These are phyloP conservation scores for Vinca major DNA, from an alignment of 305 asterid genomes.

Conservation along the genomic window DNA sequence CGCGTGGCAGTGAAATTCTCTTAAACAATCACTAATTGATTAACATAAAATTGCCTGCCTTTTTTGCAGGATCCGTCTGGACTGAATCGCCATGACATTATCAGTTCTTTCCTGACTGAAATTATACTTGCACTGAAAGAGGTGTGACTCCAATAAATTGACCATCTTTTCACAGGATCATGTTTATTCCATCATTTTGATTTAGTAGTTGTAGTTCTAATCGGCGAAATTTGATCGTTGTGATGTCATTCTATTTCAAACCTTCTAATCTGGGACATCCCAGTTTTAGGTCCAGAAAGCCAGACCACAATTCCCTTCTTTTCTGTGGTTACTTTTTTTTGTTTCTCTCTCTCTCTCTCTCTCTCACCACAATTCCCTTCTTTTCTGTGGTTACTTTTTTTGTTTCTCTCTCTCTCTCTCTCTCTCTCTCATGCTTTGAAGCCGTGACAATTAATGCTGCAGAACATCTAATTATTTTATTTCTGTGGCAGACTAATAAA, in stretches of 20 bases:
- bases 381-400: background rate
- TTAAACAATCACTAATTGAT: background rate
- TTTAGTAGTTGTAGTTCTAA: background rate
- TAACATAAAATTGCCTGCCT: constrained; percentile 9
- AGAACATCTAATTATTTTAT: background rate
- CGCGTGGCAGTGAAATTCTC: background rate
- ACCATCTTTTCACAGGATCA: background rate
- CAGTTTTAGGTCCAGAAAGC: background rate
- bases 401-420: background rate
- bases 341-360: background rate
- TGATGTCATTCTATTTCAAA: background rate
- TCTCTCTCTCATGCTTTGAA: background rate
- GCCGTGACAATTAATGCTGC: background rate
- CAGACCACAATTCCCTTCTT: background rate
- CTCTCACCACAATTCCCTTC: background rate
- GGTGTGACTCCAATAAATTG: constrained; percentile 31
- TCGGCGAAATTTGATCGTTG: background rate
- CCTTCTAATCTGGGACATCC: background rate
- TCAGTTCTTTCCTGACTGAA: constrained; percentile 74
- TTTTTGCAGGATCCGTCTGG: constrained; percentile 56
- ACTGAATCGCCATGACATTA: constrained; percentile 39
- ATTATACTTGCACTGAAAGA: constrained; percentile 81
- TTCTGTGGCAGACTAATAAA: constrained; percentile 46
- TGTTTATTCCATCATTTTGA: background rate
- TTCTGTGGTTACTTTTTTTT: background rate